These are phyloP conservation scores for Metschnikowia picachoensis DNA, from an alignment of 805 yeast species.

Conservation along the genomic window DNA sequence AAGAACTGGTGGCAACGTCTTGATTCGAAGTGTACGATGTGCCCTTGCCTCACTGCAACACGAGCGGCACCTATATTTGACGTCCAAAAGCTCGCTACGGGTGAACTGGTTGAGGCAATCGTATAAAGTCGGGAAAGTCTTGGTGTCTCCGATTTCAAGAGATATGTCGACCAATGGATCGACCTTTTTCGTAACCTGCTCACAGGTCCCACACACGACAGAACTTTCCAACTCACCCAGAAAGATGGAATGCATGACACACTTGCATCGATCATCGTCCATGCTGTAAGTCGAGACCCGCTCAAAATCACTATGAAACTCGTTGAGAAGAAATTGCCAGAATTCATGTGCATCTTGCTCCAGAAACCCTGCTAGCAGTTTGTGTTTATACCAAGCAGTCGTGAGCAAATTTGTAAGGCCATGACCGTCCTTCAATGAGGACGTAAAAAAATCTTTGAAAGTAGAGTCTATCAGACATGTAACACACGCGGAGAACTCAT, in stretches of 20 bases:
- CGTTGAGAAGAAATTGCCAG: slow-evolving; percentile 87
- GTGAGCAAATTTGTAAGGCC: slow-evolving; percentile 78
- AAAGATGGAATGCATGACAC: slow-evolving; percentile 80
- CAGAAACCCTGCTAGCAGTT: slow-evolving; percentile 87
- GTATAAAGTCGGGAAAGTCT: slow-evolving; percentile 35
- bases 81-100: slow-evolving; percentile 69
- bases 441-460: slow-evolving; percentile 69
- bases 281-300: slow-evolving; percentile 14
- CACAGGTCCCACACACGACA: slow-evolving; percentile 69
- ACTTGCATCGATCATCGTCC: slow-evolving; percentile 48
- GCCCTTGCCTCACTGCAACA: slow-evolving; percentile 66
- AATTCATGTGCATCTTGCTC: slow-evolving; percentile 99
- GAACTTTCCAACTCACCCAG: slow-evolving; percentile 80
- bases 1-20: slow-evolving; percentile 70
- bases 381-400: slow-evolving; percentile 86
- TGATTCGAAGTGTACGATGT: slow-evolving; percentile 62
- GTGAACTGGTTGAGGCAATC: slow-evolving; percentile 79
- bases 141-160: slow-evolving; percentile 53
- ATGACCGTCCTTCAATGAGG: slow-evolving; percentile 57
- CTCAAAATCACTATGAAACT: slow-evolving; percentile 58
- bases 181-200: slow-evolving; percentile 57
- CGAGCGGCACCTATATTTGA: slow-evolving; percentile 61
- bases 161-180: slow-evolving; percentile 93
- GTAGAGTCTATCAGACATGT: slow-evolving; percentile 84
- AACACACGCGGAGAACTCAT: slow-evolving; percentile 51